Conservation (phyloP, 192 early-diverging fungal genomes). For the Entomortierella chlamydospora region DNA sequence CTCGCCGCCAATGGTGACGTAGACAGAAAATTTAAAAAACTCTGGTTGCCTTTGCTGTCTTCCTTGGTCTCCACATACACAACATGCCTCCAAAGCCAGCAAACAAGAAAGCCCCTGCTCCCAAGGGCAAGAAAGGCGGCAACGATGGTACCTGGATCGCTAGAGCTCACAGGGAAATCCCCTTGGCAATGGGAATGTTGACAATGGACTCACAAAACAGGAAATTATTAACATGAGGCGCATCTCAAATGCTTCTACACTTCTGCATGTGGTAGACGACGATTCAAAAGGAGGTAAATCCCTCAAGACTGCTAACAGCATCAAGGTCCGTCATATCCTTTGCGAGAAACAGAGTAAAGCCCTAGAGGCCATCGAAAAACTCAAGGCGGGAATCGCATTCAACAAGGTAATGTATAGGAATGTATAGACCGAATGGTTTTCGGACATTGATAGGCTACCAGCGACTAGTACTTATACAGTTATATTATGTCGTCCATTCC, state of each 20-base stretch:
- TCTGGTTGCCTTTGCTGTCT: no score
- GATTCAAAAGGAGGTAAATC: conserved; percentile 59
- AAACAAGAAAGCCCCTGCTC: conserved; percentile 33
- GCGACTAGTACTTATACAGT: no score
- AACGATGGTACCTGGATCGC: conserved; percentile 26
- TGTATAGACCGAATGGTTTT: no score
- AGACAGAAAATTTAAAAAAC: background rate
- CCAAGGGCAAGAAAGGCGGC: conserved; percentile 46
- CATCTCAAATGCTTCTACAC: background rate
- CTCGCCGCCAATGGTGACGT: background rate
- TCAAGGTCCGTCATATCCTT: conserved; percentile 82
- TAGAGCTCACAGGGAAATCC: background rate
- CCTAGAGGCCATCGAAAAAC: conserved; percentile 74
- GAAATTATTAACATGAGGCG: background rate
- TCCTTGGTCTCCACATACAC: background rate
- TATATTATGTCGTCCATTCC: no score
- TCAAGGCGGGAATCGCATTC: conserved; percentile 56
- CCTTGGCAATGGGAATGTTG: background rate
- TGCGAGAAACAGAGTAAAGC: conserved; percentile 86
- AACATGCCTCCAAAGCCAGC: conserved; percentile 50
- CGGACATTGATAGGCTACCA: no score
- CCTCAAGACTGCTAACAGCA: conserved; percentile 72
- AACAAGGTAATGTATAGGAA: conserved; percentile 35
- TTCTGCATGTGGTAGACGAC: conserved; percentile 19
- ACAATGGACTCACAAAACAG: background rate